A percentile compares a stretch with the other conserved stretches of the same genome.
Conservation (phyloP, 371 early-diverging fungal species). For the Mucor racemosus region DNA sequence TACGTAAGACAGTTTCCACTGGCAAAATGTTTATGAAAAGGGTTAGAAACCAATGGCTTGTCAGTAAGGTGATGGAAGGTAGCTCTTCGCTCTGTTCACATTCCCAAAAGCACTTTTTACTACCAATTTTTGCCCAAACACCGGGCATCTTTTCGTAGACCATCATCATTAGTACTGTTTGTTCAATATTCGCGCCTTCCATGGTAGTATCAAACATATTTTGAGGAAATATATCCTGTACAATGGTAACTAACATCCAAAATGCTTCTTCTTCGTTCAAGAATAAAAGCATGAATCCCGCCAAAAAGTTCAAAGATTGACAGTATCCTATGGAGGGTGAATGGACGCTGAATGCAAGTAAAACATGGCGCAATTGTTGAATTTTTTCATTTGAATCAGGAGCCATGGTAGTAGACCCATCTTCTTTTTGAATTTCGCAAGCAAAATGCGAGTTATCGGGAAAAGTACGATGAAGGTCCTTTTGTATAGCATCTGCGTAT, state of each 20-base stretch:
- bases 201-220: conserved; percentile 81
- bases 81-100: conserved; percentile 55
- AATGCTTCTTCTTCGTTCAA: conserved; percentile 79
- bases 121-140: conserved; percentile 59
- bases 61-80: conserved; percentile 76
- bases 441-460: conserved; percentile 79
- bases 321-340: conserved; percentile 83
- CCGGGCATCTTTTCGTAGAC: conserved; percentile 63
- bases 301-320: conserved; percentile 85
- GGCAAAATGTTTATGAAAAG: conserved; percentile 82
- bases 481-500: conserved; percentile 68
- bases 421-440: conserved; percentile 23
- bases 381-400: conserved; percentile 59
- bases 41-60: conserved; percentile 86
- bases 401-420: neutral
- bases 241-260: conserved; percentile 79
- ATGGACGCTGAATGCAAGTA: conserved; percentile 71
- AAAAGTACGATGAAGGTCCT: conserved; percentile 84
- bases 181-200: conserved; percentile 79
- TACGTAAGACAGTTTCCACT: conserved; percentile 74
- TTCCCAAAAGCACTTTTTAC: conserved; percentile 57
- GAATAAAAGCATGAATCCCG: conserved; percentile 76
- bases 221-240: conserved; percentile 75
- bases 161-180: conserved; percentile 72
- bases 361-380: conserved; percentile 67